Evolutionary conservation across 306 rosid species (phyloP).

Genomic region (Rubus parviflorus): DNA sequence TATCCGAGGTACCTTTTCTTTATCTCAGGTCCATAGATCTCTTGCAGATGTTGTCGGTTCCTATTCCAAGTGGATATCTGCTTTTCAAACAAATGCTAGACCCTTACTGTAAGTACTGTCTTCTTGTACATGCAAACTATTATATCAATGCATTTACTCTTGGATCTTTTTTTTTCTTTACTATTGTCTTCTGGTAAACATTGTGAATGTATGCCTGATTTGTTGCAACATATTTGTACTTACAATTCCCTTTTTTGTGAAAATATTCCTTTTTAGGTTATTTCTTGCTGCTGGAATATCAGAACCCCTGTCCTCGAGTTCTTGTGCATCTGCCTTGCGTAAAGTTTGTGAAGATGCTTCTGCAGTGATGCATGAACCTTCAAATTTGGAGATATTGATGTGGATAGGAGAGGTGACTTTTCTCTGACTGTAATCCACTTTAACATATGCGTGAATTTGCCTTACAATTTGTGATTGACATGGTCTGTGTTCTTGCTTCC

Average conservation of each 20-base stretch:
- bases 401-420: constrained; percentile 95
- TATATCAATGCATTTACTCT: neutral
- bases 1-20: constrained; percentile 30
- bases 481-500: constrained; percentile 10
- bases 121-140: constrained; percentile 13
- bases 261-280: constrained; percentile 58
- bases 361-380: constrained; percentile 72
- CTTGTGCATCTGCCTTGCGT: constrained; percentile 86
- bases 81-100: constrained; percentile 69
- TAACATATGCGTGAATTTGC: neutral
- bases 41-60: constrained; percentile 91
- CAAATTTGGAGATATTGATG: constrained; percentile 90
- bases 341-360: constrained; percentile 93
- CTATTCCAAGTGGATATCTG: constrained; percentile 78
- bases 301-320: constrained; percentile 76
- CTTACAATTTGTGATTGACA: constrained; percentile 4
- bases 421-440: constrained; percentile 17
- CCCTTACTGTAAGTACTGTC: constrained; percentile 68
- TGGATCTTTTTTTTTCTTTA: neutral
- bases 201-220: neutral
- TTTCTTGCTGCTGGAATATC: constrained; percentile 89
- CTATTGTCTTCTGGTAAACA: neutral
- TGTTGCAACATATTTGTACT: neutral
- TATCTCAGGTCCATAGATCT: constrained; percentile 80
- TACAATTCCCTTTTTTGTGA: constrained; percentile 26